phyloP scores from a whole-genome alignment of 2,329 filamentous ascomycete genomes.

The Didymella pinodella region DNA sequence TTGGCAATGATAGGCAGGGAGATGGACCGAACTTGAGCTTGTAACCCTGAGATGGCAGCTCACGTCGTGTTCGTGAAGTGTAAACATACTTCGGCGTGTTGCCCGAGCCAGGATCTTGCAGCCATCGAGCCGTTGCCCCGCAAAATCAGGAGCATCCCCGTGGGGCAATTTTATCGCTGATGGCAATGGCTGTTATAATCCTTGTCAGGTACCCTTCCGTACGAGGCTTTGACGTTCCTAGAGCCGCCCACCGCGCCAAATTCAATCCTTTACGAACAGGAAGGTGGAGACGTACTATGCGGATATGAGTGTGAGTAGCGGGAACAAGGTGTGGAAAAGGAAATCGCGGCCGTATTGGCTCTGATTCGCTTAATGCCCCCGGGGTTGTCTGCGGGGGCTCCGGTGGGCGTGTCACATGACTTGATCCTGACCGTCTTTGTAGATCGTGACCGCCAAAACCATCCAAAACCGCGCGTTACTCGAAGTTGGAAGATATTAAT shows the following conservation, averaged over 20 bases:
- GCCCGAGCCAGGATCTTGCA: conserved; percentile 19
- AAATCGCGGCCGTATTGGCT: not conserved
- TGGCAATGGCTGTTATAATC: not conserved
- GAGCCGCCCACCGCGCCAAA: not conserved
- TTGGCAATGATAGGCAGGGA: conserved; percentile 12
- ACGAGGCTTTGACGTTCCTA: not conserved
- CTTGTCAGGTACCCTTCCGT: not conserved
- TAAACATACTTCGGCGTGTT: conserved; percentile 7
- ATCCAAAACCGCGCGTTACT: not conserved
- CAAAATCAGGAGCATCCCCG: conserved; percentile 13
- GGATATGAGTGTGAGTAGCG: not conserved
- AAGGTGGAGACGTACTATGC: not conserved
- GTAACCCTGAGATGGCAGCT: conserved; percentile 9
- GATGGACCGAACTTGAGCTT: not conserved
- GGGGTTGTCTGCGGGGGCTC: not conserved
- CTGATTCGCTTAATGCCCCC: not conserved
- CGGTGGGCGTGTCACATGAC: not conserved
- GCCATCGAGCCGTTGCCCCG: conserved; percentile 13
- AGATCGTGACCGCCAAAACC: too few relatives aligned
- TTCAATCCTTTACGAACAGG: too few relatives aligned
- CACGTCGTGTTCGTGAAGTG: conserved; percentile 1
- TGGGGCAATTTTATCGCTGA: conserved; percentile 1
- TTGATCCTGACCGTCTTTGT: not conserved
- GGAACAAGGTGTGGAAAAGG: not conserved
- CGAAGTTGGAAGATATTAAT: too few relatives aligned